phyloP scores from a whole-genome alignment of 1,284 basidiomycete genomes.

The Cryptococcus sp. region DNA sequence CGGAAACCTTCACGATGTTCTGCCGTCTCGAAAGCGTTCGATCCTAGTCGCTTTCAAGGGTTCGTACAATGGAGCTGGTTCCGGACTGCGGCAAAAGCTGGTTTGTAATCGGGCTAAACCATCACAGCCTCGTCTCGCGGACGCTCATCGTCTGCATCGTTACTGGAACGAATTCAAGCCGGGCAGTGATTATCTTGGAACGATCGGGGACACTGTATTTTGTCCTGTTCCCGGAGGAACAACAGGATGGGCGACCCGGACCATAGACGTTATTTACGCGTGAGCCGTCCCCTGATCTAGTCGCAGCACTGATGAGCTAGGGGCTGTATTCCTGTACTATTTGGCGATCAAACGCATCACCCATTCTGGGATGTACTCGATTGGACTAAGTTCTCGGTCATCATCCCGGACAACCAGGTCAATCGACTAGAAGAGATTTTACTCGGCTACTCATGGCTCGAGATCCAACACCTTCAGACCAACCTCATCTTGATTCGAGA shows the following conservation, averaged over 20 bases:
- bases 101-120: conserved; percentile 14
- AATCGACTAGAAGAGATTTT: conserved; percentile 41
- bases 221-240: conserved; percentile 43
- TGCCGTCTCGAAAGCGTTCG: conserved; percentile 15
- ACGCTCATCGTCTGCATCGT: conserved; percentile 2
- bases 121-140: conserved; percentile 1
- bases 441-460: conserved; percentile 23
- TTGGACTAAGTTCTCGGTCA: conserved; percentile 42
- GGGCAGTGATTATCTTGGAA: conserved; percentile 38
- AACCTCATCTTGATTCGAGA: conserved; percentile 46
- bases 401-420: conserved; percentile 35
- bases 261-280: conserved; percentile 43
- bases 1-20: conserved; percentile 13
- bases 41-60: conserved; percentile 29
- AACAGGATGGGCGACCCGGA: conserved; percentile 40
- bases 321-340: conserved; percentile 48
- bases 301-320: background rate
- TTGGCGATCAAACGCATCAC: conserved; percentile 40
- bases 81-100: conserved; percentile 18
- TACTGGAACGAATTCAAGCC: conserved; percentile 20
- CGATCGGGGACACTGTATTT: conserved; percentile 42
- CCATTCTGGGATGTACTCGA: conserved; percentile 46
- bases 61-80: conserved; percentile 19
- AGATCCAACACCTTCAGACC: conserved; percentile 37
- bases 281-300: background rate